These are phyloP conservation scores for Staphylotrichum longicolle DNA, from an alignment of 495 filamentous ascomycete genomes.

Conservation along the genomic window DNA sequence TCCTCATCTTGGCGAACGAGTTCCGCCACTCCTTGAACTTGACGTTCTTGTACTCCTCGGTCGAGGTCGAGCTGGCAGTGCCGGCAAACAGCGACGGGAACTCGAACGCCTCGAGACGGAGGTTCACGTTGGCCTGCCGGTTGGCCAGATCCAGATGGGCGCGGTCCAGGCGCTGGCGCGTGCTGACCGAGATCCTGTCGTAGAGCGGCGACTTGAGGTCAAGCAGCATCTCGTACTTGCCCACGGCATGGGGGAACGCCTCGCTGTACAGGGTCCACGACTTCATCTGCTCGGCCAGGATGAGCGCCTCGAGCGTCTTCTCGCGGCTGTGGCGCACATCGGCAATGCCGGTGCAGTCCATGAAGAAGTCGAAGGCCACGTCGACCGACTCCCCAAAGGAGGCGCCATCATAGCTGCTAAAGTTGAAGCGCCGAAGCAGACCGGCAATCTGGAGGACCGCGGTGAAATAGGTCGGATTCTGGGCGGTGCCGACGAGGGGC, in stretches of 20 bases:
- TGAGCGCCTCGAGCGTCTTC: constrained; percentile 84
- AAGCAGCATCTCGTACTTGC: constrained; percentile 75
- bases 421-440: constrained; percentile 69
- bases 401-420: constrained; percentile 75
- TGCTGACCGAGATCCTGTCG: constrained; percentile 63
- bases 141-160: constrained; percentile 73
- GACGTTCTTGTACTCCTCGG: constrained; percentile 67
- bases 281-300: constrained; percentile 82
- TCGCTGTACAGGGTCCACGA: constrained; percentile 82
- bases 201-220: constrained; percentile 66
- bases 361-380: constrained; percentile 69
- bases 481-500: constrained; percentile 73
- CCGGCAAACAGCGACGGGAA: constrained; percentile 92
- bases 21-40: constrained; percentile 82
- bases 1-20: constrained; percentile 69
- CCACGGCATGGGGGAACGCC: constrained; percentile 88
- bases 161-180: constrained; percentile 75
- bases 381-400: constrained; percentile 77
- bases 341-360: constrained; percentile 70
- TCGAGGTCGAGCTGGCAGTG: constrained; percentile 73
- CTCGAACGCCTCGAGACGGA: constrained; percentile 74
- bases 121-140: constrained; percentile 63
- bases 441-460: constrained; percentile 71
- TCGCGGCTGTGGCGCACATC: constrained; percentile 82
- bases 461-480: constrained; percentile 64